Evolutionary conservation across 148 eudicot species (phyloP), one percentile per base, ranked within the genome.

Genomic region (Polygonum aviculare): DNA sequence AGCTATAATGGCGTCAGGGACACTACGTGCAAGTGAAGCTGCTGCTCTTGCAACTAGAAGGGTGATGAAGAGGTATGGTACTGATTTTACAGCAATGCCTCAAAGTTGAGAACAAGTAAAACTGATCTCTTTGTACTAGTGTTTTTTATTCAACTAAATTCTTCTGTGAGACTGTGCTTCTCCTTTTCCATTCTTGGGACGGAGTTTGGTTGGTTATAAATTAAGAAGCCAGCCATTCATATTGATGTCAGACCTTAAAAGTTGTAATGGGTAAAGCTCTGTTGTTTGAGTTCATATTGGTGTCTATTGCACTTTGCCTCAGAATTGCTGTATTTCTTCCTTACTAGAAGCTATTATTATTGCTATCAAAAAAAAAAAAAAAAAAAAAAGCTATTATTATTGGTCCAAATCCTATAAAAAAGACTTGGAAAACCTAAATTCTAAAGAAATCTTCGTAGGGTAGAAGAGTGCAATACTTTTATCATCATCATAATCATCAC

Each of bases 1-100:
- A 73, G 85, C 94, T 54, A 83, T 96, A 3, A 91, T 93, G 98
- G 98, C 97, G 0, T 82, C 83, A 31, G 98, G 99, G 72, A 90
- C 97, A 0, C 35, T 91, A 19, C 91, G 92, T 50, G 99, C 99
- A 47, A 93, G 99, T 78, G 97, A 93, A 78, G 98, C 97, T 73
- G 98, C 98, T 0, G 97, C 98, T 19, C 84, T 91, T 35, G 99
- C 98, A 7, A 93, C 99, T 39, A 84, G 87, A 77, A 91, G 84
- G 77, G 98, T 96, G 71, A 96, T 96, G 99, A 78, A 88, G 72
- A 93, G 85, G 82, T 82, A 93, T 36, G 97, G 99, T 33, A 81
- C 87, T 44, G 44, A 78, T 57, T 80, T 75, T 75, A 75, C 82
- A 62, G 96, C 93, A 0, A 60, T 79, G 76, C 67, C 81, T 12